Conservation (phyloP, 139 green algal species). For the Yamagishiella unicocca region DNA sequence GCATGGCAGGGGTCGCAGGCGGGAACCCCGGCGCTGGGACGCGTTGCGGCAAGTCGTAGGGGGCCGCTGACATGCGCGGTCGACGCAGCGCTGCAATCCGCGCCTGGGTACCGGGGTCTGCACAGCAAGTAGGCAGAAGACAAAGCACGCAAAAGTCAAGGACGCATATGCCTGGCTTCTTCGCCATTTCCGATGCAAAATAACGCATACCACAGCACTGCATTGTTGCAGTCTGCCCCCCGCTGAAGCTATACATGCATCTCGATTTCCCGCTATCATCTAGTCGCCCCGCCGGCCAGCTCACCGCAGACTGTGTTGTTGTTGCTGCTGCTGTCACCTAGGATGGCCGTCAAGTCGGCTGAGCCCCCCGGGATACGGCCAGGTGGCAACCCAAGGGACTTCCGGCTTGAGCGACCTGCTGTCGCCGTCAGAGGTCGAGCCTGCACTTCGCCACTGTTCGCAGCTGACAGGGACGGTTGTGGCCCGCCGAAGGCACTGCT, state of each 20-base stretch:
- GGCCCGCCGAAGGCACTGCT: not conserved
- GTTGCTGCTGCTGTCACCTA: not conserved
- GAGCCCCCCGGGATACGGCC: constrained; percentile 32
- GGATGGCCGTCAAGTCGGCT: not conserved
- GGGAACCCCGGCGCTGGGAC: not conserved
- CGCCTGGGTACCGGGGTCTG: constrained; percentile 15
- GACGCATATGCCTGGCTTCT: too few relatives aligned
- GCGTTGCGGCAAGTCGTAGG: constrained; percentile 20
- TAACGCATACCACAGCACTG: too few relatives aligned
- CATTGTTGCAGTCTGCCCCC: too few relatives aligned
- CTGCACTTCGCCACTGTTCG: not conserved
- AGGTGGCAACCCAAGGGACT: constrained; percentile 7
- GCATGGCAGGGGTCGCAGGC: not conserved
- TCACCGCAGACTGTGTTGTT: too few relatives aligned
- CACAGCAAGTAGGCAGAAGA: not conserved
- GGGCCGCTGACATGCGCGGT: constrained; percentile 15
- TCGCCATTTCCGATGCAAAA: too few relatives aligned
- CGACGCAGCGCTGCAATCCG: not conserved
- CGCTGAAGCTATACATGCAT: too few relatives aligned
- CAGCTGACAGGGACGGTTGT: not conserved
- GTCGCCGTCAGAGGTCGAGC: not conserved
- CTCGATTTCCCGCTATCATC: too few relatives aligned
- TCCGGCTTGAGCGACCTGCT: not conserved
- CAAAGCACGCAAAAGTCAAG: too few relatives aligned
- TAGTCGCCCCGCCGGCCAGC: too few relatives aligned